These are phyloP conservation scores for Wallacemonas collosoma DNA, from an alignment of 208 protist genomes.

Conservation along the genomic window DNA sequence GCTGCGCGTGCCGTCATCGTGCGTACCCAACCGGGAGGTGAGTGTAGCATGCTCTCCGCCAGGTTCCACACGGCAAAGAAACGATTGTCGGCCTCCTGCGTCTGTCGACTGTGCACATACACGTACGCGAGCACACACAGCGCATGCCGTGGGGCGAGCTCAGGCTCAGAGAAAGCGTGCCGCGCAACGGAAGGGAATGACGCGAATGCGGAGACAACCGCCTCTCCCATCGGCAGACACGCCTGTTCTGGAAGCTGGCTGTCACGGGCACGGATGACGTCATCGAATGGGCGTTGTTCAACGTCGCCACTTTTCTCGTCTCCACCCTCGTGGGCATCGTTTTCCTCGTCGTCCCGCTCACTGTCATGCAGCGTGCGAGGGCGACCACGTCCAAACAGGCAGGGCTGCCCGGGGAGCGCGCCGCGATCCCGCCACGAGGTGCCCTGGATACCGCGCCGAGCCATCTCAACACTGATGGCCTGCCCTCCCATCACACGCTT, in stretches of 20 bases:
- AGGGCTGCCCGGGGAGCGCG: background rate
- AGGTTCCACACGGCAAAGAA: conserved; percentile 40
- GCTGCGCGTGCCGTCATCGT: conserved; percentile 1
- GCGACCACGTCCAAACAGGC: background rate
- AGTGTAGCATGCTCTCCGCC: conserved; percentile 22
- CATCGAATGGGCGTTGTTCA: too few relatives aligned
- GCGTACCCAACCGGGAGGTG: background rate
- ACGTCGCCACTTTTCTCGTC: too few relatives aligned
- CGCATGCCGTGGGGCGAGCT: background rate
- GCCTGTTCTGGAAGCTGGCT: too few relatives aligned
- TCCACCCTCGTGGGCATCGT: background rate
- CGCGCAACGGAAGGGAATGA: too few relatives aligned
- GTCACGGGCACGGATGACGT: too few relatives aligned
- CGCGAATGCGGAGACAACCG: too few relatives aligned
- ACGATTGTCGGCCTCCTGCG: conserved; percentile 17
- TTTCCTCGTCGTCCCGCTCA: background rate
- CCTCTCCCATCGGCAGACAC: too few relatives aligned
- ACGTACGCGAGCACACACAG: conserved; percentile 8
- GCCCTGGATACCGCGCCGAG: background rate
- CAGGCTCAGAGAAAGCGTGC: background rate
- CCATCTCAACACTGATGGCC: background rate
- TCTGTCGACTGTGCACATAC: background rate
- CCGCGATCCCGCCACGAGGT: background rate
- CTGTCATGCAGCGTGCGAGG: background rate
- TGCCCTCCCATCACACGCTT: background rate